A percentile compares a stretch with the other conserved stretches of the same genome.
Conservation (phyloP, 2,329 filamentous ascomycete species). For the Trichoderma sp. region DNA sequence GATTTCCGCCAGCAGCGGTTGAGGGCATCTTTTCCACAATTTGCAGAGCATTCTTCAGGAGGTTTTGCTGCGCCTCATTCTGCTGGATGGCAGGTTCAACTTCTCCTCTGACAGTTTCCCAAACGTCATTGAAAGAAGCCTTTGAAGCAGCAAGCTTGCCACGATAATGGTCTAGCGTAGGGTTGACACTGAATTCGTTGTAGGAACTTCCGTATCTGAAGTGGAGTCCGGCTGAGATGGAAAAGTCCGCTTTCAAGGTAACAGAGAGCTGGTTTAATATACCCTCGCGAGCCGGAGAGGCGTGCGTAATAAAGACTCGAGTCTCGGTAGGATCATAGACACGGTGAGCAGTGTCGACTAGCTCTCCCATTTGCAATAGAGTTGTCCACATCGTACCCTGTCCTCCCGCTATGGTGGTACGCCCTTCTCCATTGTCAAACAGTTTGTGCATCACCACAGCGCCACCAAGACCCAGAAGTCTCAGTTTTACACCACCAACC, state of each 20-base stretch:
- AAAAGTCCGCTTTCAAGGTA: conserved; percentile 96
- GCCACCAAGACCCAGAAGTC: conserved; percentile 88
- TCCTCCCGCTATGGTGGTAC: conserved; percentile 96
- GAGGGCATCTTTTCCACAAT: conserved; percentile 98
- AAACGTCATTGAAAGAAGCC: conserved; percentile 98
- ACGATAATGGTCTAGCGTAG: conserved; percentile 95
- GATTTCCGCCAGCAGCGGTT: conserved; percentile 92
- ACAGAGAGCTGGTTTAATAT: conserved; percentile 97
- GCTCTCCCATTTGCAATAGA: conserved; percentile 93
- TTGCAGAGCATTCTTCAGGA: conserved; percentile 86
- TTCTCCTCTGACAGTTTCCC: conserved; percentile 97
- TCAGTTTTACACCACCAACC: conserved; percentile 92
- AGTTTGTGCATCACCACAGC: conserved; percentile 99
- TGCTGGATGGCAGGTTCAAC: conserved; percentile 92
- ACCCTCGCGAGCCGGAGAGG: conserved; percentile 93
- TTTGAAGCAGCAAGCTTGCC: conserved; percentile 98
- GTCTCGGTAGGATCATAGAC: conserved; percentile 99
- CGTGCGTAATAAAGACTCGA: conserved; percentile 93
- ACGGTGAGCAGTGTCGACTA: conserved; percentile 96
- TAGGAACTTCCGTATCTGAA: conserved; percentile 99
- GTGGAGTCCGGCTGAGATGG: conserved; percentile 93
- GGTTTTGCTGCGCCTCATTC: conserved; percentile 90
- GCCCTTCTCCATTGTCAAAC: conserved; percentile 96
- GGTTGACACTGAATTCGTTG: conserved; percentile 99
- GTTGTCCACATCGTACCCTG: conserved; percentile 99